A percentile compares a stretch with the other conserved stretches of the same genome.
Evolutionary conservation across 495 filamentous ascomycete species (phyloP).

Genomic region (Mytilinidion resinicola): DNA sequence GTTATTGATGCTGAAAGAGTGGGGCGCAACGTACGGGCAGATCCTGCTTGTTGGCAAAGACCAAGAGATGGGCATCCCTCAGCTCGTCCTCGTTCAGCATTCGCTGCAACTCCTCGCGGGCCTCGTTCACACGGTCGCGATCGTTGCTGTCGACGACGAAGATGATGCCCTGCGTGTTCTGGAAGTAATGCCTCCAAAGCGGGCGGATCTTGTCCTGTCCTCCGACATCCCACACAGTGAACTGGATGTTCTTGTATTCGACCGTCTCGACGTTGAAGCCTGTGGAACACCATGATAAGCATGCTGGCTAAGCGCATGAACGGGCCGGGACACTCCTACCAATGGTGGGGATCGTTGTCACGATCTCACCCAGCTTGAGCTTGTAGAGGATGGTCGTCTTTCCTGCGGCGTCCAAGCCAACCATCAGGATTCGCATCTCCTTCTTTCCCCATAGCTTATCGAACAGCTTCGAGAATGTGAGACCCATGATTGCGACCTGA

Average conservation of each 20-base stretch:
- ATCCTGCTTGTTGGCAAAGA: constrained; percentile 99
- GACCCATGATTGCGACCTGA: constrained; percentile 72
- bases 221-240: constrained; percentile 99
- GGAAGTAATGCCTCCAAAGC: constrained; percentile 99
- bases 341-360: constrained; percentile 98
- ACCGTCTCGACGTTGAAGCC: constrained; percentile 99
- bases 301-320: not conserved
- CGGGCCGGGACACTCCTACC: constrained; percentile 59
- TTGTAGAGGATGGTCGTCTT: constrained; percentile 99
- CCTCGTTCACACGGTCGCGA: constrained; percentile 98
- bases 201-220: constrained; percentile 99
- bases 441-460: constrained; percentile 96
- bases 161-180: constrained; percentile 99
- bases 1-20: not conserved
- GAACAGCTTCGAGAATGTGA: constrained; percentile 88
- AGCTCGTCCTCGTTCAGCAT: constrained; percentile 99
- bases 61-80: constrained; percentile 90
- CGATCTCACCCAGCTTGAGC: constrained; percentile 99
- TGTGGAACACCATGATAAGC: constrained; percentile 35
- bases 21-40: constrained; percentile 65
- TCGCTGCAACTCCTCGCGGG: constrained; percentile 97
- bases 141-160: constrained; percentile 99
- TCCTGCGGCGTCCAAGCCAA: constrained; percentile 97
- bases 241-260: constrained; percentile 99
- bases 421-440: constrained; percentile 99